Percentiles rank a stretch among this genome's conserved stretches.
Conservation (phyloP, 331 rosid genomes). For the Quercus phellos region DNA sequence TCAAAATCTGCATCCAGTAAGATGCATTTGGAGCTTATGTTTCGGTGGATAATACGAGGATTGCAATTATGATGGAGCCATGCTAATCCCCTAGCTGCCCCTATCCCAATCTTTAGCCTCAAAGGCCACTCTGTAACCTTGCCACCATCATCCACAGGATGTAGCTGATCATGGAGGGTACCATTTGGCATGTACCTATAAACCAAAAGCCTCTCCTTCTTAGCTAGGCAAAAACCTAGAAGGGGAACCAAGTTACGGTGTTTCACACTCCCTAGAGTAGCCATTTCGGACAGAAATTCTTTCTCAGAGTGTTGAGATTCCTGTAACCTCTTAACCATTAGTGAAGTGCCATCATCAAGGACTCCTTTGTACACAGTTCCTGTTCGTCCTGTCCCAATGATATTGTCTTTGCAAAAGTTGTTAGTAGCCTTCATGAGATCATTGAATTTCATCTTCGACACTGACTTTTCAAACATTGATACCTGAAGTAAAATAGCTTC, state of each 20-base stretch:
- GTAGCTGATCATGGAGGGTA: conserved; percentile 67
- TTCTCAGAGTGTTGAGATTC: conserved; percentile 81
- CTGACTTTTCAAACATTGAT: conserved; percentile 74
- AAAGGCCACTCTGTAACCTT: conserved; percentile 62
- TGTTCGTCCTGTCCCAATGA: conserved; percentile 81
- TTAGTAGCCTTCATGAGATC: conserved; percentile 95
- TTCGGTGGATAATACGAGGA: conserved; percentile 88
- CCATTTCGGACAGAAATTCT: conserved; percentile 82
- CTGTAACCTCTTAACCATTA: conserved; percentile 94
- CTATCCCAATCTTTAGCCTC: conserved; percentile 80
- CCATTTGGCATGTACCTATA: conserved; percentile 76
- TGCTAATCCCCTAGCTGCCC: conserved; percentile 94
- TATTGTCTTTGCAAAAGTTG: conserved; percentile 63
- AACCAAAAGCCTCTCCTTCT: conserved; percentile 82
- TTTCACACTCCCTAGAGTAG: conserved; percentile 59
- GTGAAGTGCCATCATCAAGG: conserved; percentile 65
- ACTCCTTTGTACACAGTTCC: conserved; percentile 79
- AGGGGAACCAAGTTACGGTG: conserved; percentile 84
- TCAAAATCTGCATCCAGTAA: conserved; percentile 71
- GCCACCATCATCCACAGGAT: conserved; percentile 35
- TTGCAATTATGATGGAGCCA: conserved; percentile 98
- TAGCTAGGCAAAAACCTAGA: conserved; percentile 80
- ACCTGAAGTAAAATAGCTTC: conserved; percentile 49
- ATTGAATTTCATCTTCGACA: conserved; percentile 73
- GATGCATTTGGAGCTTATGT: conserved; percentile 92